phyloP scores from a whole-genome alignment of 2,329 filamentous ascomycete genomes.

The Plectosphaerella plurivora region DNA sequence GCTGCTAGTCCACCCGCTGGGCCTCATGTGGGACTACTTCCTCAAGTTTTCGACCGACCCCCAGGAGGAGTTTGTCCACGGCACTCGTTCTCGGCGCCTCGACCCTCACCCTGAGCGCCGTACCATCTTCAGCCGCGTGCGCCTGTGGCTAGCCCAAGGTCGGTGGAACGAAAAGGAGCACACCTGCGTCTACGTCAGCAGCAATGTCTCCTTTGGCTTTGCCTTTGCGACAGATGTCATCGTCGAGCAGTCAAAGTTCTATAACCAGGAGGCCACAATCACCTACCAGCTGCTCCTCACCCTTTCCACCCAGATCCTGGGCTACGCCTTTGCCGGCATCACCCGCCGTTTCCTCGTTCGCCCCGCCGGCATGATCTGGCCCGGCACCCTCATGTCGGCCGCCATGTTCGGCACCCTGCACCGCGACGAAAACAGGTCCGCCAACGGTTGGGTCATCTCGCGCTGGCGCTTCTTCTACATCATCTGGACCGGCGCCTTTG shows the following conservation, averaged over 20 bases:
- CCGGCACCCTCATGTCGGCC: conserved; percentile 80
- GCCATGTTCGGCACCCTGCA: conserved; percentile 87
- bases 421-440: conserved; percentile 76
- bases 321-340: conserved; percentile 81
- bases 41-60: conserved; percentile 44
- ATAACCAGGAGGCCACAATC: conserved; percentile 74
- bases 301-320: conserved; percentile 80
- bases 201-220: conserved; percentile 85
- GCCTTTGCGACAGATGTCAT: conserved; percentile 88
- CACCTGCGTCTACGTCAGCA: conserved; percentile 83
- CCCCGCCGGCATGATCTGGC: conserved; percentile 89
- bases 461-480: conserved; percentile 80
- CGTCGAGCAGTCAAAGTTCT: conserved; percentile 85
- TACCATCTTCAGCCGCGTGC: conserved; percentile 38
- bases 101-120: conserved; percentile 10
- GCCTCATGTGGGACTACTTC: conserved; percentile 70
- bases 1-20: conserved; percentile 78
- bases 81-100: conserved; percentile 18
- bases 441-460: conserved; percentile 78
- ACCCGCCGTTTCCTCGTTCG: conserved; percentile 77
- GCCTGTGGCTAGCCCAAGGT: conserved; percentile 75
- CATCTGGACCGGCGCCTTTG: conserved; percentile 65
- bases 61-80: conserved; percentile 30
- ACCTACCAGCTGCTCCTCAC: conserved; percentile 78
- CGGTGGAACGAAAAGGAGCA: conserved; percentile 87